Evolutionary conservation across 2,329 filamentous ascomycete genomes (phyloP), one percentile per base, ranked within the genome.

Genomic region (Aulographum hederae): DNA sequence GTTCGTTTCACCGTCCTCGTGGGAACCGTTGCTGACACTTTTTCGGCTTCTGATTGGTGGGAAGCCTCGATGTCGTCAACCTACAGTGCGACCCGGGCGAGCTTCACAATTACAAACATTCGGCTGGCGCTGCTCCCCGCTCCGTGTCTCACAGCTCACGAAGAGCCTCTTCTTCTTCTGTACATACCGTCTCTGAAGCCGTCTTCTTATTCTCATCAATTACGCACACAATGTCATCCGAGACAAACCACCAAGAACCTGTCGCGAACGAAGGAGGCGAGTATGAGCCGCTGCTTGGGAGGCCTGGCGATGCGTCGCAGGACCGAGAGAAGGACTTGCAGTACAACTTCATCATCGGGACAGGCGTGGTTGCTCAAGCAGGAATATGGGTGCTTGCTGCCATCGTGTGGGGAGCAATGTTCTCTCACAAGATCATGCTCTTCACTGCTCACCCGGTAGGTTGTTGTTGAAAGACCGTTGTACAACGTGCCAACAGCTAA

Each of bases 361-460:
- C 40, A 61, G 43, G 35, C 28, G 12, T 18, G 20, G 29, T n/a
- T 10, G 1, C n/a, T 21, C 21, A 29, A 14, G n/a, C 31, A 15
- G 31, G 15, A 32, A 38, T 20, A 39, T 34, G 15, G 13, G 25
- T 10, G 25, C 12, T 4, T 10, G 31, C n/a, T 28, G 69, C 70
- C 21, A 69, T 86, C 34, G 64, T 92, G 41, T 93, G 82, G 81
- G 69, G 70, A 28, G 68, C 68, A 34, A 68, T 94, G 40, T 70
- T 93, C 47, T 67, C 71, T 26, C 63, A 66, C 28, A 51, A 74
- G 18, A 48, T 91, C 38, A 78, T 80, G 25, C 71, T 93, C 43
- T 93, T 95, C 65, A 84, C 81, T 13, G 72, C 76, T 6, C 86
- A 95, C 53, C 86, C 86, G 5, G 73, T 94, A 48, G 68, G 55